Base-by-base conservation (phyloP, 768 basidiomycete genomes). In the Lactarius sanguifluus region DNA sequence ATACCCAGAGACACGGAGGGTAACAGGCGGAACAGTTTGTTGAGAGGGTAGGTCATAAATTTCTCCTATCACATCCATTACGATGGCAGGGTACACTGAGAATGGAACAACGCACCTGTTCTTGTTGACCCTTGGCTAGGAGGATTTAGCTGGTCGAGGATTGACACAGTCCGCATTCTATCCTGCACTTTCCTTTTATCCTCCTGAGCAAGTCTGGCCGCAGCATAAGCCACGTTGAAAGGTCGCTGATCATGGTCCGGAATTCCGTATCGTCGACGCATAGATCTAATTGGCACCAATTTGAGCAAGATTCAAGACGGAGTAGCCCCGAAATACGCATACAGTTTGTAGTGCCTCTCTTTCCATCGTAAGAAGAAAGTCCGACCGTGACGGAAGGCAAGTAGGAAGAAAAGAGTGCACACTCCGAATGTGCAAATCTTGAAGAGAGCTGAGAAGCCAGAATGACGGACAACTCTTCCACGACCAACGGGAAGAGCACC, bases 201-300 rank as follows among this genome's bases (percentile, higher is more conserved):
- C 72, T 85, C 81, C 68, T 84, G 82, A 56, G 82, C 78, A 62
- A 81, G 81, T 67, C 81, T 77, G 45, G 86, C 88, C 65, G 89
- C 90, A 70, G 90, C 84, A 76, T 90, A 91, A n/a, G 92, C 92
- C 69, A 93, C 89, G 75, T 89, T 90, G 81, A 94, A 94, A 15
- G 92, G 90, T 38, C 92, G 82, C 69, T 86, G 81, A 79, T 94
- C 92, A 64, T 81, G 81, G 79, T 94, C 92, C 20, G 92, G 92
- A 66, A 94, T 94, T 56, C 92, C 92, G 73, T 92, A 85, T 77
- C 84, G 81, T 70, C 92, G 80, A 67, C 92, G 85, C 81, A 86
- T 86, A 69, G 86, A 81, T 71, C 90, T 92, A 69, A 43, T 15
- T 64, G 65, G 40, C 67, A 64, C 62, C 52, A 41, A 41, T 58